Percentiles rank a stretch among this genome's conserved stretches.
phyloP scores from a whole-genome alignment of 352 stramenopile genomes.

The Phytophthora aleatoria region DNA sequence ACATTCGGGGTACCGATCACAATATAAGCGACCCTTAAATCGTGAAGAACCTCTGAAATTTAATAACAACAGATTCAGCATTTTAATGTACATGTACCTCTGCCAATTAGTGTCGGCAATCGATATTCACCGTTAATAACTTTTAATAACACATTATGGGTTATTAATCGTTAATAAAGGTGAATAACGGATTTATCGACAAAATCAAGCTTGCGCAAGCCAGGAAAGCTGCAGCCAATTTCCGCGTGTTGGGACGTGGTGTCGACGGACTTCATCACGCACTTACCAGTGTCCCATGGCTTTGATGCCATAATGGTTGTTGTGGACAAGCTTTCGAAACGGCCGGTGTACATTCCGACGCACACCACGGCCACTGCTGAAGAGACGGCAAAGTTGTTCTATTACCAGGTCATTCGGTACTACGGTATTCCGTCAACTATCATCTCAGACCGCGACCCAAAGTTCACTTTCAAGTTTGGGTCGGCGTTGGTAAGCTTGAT shows the following conservation, averaged over 20 bases:
- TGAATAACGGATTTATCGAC: too few relatives aligned
- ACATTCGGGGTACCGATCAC: too few relatives aligned
- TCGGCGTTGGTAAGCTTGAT: not conserved
- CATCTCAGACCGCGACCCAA: constrained; percentile 22
- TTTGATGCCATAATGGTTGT: constrained; percentile 15
- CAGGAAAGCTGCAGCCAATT: constrained; percentile 27
- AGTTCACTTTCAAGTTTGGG: constrained; percentile 25
- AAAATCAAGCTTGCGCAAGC: not conserved
- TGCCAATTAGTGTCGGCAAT: too few relatives aligned
- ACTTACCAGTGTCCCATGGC: constrained; percentile 1
- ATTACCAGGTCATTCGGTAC: constrained; percentile 15
- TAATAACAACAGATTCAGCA: too few relatives aligned
- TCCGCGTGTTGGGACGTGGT: constrained; percentile 31
- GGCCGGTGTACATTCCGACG: constrained; percentile 19
- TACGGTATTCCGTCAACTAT: constrained; percentile 13
- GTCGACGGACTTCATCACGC: constrained; percentile 33
- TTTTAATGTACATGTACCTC: too few relatives aligned
- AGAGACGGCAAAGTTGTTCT: constrained; percentile 16
- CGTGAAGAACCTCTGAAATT: too few relatives aligned
- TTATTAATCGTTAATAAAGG: too few relatives aligned
- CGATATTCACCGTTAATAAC: too few relatives aligned
- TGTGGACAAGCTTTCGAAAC: constrained; percentile 33
- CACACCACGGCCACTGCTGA: constrained; percentile 12
- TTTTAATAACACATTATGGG: too few relatives aligned
- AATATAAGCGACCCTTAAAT: too few relatives aligned